Percentiles rank a stretch among this genome's conserved stretches.
These are phyloP conservation scores for Bruguiera hainesii DNA, from an alignment of 441 rosid genomes.

Conservation along the genomic window DNA sequence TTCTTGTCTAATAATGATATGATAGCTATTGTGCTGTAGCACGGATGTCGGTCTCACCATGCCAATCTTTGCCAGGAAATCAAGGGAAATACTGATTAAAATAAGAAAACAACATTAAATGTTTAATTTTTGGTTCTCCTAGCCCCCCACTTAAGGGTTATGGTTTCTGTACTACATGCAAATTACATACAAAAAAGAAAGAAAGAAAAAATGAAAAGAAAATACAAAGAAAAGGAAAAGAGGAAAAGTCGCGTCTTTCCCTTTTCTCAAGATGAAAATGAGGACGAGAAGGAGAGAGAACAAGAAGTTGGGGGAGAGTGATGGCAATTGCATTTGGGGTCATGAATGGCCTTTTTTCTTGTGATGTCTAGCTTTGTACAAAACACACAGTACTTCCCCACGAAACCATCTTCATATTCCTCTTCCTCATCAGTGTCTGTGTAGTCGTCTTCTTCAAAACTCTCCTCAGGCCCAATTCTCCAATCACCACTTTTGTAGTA, in stretches of 20 bases:
- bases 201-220: not conserved
- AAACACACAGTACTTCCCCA: slow-evolving; percentile 50
- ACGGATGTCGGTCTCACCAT: not conserved
- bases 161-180: slow-evolving; percentile 29
- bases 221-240: not conserved
- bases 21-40: not conserved
- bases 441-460: slow-evolving; percentile 17
- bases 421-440: not conserved
- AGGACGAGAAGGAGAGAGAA: slow-evolving; percentile 31
- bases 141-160: slow-evolving; percentile 13
- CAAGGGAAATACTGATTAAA: not conserved
- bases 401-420: slow-evolving; percentile 15
- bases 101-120: not conserved
- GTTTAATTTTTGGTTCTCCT: slow-evolving; percentile 2
- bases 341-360: slow-evolving; percentile 43
- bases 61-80: not conserved
- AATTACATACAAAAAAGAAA: not conserved
- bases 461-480: slow-evolving; percentile 25
- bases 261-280: slow-evolving; percentile 24
- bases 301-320: slow-evolving; percentile 40
- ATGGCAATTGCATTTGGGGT: slow-evolving; percentile 43
- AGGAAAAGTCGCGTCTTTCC: not conserved
- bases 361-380: slow-evolving; percentile 54
- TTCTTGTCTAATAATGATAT: no score
- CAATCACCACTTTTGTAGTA: slow-evolving; percentile 41